Evolutionary conservation across 2,329 filamentous ascomycete species (phyloP).

Genomic region (Lasiodiplodia sp.): DNA sequence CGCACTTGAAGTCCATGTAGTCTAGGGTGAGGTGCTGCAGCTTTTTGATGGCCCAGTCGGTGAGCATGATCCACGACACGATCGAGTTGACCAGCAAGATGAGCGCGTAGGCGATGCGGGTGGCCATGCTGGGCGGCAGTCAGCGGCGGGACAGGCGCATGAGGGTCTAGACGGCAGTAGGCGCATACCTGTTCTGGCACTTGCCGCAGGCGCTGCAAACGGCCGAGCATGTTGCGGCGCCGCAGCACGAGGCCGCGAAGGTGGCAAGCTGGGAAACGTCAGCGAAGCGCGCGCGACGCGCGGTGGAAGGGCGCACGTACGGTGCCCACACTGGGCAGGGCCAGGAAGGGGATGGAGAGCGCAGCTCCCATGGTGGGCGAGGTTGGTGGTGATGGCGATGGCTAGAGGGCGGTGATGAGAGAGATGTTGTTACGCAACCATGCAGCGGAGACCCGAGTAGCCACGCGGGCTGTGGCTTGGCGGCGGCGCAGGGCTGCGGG

Average conservation of each 20-base stretch:
- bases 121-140: constrained; percentile 74
- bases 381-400: neutral
- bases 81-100: constrained; percentile 97
- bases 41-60: constrained; percentile 96
- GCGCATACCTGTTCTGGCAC: constrained; percentile 84
- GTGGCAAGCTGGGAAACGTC: constrained; percentile 68
- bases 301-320: constrained; percentile 62
- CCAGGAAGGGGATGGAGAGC: constrained; percentile 87
- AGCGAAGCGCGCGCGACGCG: constrained; percentile 30
- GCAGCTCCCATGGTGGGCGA: constrained; percentile 78
- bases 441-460: constrained; percentile 8
- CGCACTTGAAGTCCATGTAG: constrained; percentile 93
- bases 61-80: constrained; percentile 98
- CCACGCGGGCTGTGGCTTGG: constrained; percentile 20
- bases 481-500: constrained; percentile 20
- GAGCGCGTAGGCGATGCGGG: constrained; percentile 93
- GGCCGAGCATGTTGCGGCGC: constrained; percentile 94
- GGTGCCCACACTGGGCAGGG: constrained; percentile 83
- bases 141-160: constrained; percentile 26
- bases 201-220: constrained; percentile 96
- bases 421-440: constrained; percentile 26
- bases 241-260: constrained; percentile 89
- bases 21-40: constrained; percentile 90
- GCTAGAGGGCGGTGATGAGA: neutral
- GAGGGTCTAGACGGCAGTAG: neutral